Evolutionary conservation across 768 basidiomycete species (phyloP), one percentile per base, ranked within the genome.

Genomic region (Myochromella boudieri): DNA sequence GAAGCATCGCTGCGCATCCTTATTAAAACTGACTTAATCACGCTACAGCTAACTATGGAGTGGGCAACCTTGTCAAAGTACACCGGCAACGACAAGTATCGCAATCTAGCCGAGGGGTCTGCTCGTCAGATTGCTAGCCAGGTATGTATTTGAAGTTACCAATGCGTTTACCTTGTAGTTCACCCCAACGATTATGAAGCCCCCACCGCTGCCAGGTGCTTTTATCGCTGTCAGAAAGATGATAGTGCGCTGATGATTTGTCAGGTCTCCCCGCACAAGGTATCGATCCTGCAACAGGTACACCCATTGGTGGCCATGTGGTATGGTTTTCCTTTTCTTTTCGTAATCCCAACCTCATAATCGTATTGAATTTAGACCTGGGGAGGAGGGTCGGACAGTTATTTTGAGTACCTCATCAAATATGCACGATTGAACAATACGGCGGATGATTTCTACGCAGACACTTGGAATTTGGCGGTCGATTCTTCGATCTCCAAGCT

Each of bases 381-480:
- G 86, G 78, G 82, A n/a, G 88, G 81, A 37, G 85, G 84, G 22
- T 81, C 80, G 0, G 87, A 89, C 63, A 86, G 84, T 46, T 90
- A 81, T 66, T 83, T 85, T 49, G 87, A 90, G 60, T 88, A 89
- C 55, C 71, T 87, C 45, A 80, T 87, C 72, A 90, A 90, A 58
- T 78, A 71, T 45, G 70, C 87, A 3, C 82, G 85, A 20, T 69
- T 89, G 18, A 78, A 80, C 8, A 85, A 86, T 65, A 84, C 83
- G 12, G 55, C 78, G 44, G 76, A 88, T 60, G 69, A 74, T 38
- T 56, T 81, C n/a, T 87, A 79, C 48, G 77, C 76, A 11, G 74
- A 87, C 53, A 76, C 81, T 0, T 90, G 87, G 87, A 63, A 68
- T 32, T 77, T 81, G 2, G 87, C 87, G 0, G 84, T 82, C 10